These are phyloP conservation scores for Lepiota brunneoincarnata DNA, from an alignment of 768 basidiomycete genomes.

Conservation along the genomic window DNA sequence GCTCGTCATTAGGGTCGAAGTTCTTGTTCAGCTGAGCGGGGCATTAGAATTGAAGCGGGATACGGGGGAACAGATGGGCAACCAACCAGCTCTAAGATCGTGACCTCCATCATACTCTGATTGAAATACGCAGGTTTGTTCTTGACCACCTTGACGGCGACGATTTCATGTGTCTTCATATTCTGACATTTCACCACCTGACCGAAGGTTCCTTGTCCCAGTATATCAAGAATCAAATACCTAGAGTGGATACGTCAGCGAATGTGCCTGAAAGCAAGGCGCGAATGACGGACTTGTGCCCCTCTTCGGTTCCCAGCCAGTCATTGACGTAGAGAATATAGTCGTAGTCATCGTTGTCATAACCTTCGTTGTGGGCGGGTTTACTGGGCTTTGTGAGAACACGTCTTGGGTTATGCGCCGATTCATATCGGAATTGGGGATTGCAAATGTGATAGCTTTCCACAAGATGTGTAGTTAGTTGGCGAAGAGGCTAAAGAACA, in stretches of 20 bases:
- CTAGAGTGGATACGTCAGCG: constrained; percentile 34
- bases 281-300: constrained; percentile 75
- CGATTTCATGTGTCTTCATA: constrained; percentile 98
- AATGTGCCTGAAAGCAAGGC: not conserved
- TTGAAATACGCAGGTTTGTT: constrained; percentile 99
- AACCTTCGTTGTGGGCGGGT: constrained; percentile 93
- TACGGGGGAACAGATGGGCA: not conserved
- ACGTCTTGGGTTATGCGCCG: constrained; percentile 89
- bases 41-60: constrained; percentile 6
- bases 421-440: constrained; percentile 92
- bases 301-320: constrained; percentile 91
- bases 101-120: constrained; percentile 99
- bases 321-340: constrained; percentile 99
- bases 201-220: constrained; percentile 98
- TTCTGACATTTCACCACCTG: constrained; percentile 99
- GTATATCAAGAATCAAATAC: constrained; percentile 95
- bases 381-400: constrained; percentile 98
- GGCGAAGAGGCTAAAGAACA: constrained; percentile 48
- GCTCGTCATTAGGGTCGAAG: constrained; percentile 91
- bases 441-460: constrained; percentile 96
- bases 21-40: constrained; percentile 82
- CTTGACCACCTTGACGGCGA: constrained; percentile 99
- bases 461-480: constrained; percentile 81
- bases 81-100: constrained; percentile 91
- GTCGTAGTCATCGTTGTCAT: constrained; percentile 98